Evolutionary conservation across 2,329 filamentous ascomycete genomes (phyloP).

Genomic region (Plenodomus biglobosus): DNA sequence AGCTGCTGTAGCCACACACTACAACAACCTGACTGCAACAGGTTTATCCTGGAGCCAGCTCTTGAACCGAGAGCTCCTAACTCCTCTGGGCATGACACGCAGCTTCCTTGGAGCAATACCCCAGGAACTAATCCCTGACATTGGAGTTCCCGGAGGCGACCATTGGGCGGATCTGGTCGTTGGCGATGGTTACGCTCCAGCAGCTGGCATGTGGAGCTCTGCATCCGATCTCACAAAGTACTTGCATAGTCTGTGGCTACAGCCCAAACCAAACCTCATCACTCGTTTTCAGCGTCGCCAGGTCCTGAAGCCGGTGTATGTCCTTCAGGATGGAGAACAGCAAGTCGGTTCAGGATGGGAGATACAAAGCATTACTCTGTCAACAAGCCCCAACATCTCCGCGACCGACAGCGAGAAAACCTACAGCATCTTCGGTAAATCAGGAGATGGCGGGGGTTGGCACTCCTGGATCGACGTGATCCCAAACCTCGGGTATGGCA

Average conservation of each 20-base stretch:
- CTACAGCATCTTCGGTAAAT: slow-evolving; percentile 35
- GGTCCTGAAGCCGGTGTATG: slow-evolving; percentile 24
- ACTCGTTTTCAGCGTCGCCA: slow-evolving; percentile 26
- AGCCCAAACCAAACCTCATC: slow-evolving; percentile 25
- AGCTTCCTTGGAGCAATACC: slow-evolving; percentile 30
- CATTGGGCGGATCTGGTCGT: slow-evolving; percentile 33
- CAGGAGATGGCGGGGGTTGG: slow-evolving; percentile 38
- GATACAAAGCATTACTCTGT: slow-evolving; percentile 20
- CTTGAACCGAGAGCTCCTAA: slow-evolving; percentile 20
- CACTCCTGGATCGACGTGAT: slow-evolving; percentile 35
- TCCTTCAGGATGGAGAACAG: slow-evolving; percentile 30
- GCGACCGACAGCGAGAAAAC: slow-evolving; percentile 15
- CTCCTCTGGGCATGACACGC: slow-evolving; percentile 29
- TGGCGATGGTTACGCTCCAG: slow-evolving; percentile 35
- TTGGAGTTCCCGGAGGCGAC: slow-evolving; percentile 29
- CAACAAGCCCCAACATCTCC: slow-evolving; percentile 12
- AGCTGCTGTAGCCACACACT: slow-evolving; percentile 28
- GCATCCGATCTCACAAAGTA: slow-evolving; percentile 34
- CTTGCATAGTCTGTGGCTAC: slow-evolving; percentile 29
- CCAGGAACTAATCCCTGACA: slow-evolving; percentile 14
- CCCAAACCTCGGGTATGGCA: slow-evolving; percentile 35
- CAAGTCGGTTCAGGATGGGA: slow-evolving; percentile 36
- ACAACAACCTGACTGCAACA: slow-evolving; percentile 21
- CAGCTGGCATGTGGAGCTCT: slow-evolving; percentile 38
- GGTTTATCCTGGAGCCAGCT: slow-evolving; percentile 28